phyloP scores from a whole-genome alignment of 805 yeast species.

The Sugiyamaella valdiviana region DNA sequence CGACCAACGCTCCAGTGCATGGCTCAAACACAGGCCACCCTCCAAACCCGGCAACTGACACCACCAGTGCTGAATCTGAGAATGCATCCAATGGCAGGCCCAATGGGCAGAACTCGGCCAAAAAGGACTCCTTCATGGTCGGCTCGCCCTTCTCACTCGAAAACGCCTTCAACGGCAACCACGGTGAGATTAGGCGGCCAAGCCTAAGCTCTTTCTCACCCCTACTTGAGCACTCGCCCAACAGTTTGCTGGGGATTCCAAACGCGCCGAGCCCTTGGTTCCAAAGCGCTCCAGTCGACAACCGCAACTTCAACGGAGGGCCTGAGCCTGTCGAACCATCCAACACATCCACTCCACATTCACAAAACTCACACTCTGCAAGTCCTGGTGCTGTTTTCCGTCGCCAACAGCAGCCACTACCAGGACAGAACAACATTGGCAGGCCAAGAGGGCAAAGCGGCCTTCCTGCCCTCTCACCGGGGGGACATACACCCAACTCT shows the following conservation, averaged over 20 bases:
- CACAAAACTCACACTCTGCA: not conserved
- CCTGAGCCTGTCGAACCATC: not conserved
- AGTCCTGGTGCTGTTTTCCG: not conserved
- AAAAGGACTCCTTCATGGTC: not conserved
- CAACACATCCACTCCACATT: not conserved
- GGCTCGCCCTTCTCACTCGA: not conserved
- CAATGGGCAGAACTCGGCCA: not conserved
- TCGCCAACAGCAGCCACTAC: not conserved
- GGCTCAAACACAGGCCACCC: not conserved
- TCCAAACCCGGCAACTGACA: not conserved
- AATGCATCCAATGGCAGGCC: not conserved
- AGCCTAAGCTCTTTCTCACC: slow-evolving; percentile 6
- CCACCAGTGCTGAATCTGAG: not conserved
- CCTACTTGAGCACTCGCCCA: slow-evolving; percentile 6
- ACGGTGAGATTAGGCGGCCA: not conserved
- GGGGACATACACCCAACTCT: not conserved
- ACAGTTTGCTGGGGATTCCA: slow-evolving; percentile 3
- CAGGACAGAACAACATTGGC: not conserved
- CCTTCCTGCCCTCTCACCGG: not conserved
- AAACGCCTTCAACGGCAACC: not conserved
- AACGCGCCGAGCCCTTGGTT: slow-evolving; percentile 10
- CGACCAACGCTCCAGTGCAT: no score
- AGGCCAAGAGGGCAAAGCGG: not conserved
- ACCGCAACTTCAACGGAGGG: not conserved
- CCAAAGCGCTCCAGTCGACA: not conserved